These are phyloP conservation scores for Cryptosporidium xiaoi DNA, from an alignment of 169 alveolate genomes.

Conservation along the genomic window DNA sequence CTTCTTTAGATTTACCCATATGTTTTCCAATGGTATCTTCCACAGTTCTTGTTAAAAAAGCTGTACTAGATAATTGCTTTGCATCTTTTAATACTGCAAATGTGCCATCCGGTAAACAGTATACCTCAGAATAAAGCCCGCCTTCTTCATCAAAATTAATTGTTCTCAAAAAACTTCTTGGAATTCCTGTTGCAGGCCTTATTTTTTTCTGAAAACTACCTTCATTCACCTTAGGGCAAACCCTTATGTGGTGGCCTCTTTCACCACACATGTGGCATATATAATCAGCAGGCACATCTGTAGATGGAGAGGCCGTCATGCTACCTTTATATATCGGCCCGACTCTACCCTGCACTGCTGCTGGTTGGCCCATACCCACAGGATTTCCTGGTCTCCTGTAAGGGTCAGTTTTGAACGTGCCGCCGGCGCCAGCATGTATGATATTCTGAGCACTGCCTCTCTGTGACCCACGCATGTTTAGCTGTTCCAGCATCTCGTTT, in stretches of 20 bases:
- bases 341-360: neutral
- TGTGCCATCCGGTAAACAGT: constrained; percentile 84
- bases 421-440: neutral
- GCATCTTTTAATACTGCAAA: constrained; percentile 87
- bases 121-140: constrained; percentile 78
- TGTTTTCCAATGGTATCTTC: constrained; percentile 85
- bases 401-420: constrained; percentile 43
- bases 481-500: constrained; percentile 58
- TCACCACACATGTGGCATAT: constrained; percentile 90
- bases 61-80: constrained; percentile 86
- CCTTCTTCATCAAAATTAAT: constrained; percentile 82
- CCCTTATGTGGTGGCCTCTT: constrained; percentile 86
- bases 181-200: constrained; percentile 89
- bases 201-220: constrained; percentile 84
- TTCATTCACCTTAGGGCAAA: constrained; percentile 82
- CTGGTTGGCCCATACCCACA: neutral
- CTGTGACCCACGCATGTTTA: constrained; percentile 20
- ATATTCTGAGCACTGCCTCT: neutral
- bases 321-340: neutral
- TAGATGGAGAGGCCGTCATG: neutral
- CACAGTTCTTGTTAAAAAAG: constrained; percentile 85
- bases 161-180: constrained; percentile 83
- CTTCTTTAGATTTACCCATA: constrained; percentile 66
- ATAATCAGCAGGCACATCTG: constrained; percentile 76
- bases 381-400: constrained; percentile 23